A percentile compares a stretch with the other conserved stretches of the same genome.
Conservation (phyloP, 2,329 filamentous ascomycete genomes). For the Stromatinia cepivora region DNA sequence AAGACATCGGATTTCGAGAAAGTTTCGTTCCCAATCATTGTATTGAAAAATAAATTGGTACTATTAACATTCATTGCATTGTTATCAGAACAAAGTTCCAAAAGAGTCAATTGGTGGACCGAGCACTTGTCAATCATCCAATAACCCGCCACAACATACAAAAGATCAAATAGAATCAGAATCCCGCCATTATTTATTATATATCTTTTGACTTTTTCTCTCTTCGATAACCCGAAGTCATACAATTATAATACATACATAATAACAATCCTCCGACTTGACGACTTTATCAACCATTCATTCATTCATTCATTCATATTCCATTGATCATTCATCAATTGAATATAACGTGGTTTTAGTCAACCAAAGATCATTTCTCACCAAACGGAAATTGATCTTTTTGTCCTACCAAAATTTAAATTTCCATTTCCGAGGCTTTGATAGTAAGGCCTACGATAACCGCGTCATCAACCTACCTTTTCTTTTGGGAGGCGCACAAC, state of each 20-base stretch:
- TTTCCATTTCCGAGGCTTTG: background rate
- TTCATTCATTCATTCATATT: background rate
- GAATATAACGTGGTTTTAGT: constrained; percentile 16
- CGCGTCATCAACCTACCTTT: constrained; percentile 28
- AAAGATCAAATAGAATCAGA: background rate
- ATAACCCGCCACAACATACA: constrained; percentile 1
- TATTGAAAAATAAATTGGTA: background rate
- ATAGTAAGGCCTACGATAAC: constrained; percentile 34
- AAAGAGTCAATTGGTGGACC: background rate
- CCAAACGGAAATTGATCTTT: background rate
- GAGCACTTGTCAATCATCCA: background rate
- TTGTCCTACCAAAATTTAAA: background rate
- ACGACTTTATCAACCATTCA: background rate
- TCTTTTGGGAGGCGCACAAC: constrained; percentile 19
- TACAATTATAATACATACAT: constrained; percentile 10
- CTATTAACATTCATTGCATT: background rate
- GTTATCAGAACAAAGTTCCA: background rate
- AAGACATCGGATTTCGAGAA: background rate
- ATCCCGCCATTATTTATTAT: background rate
- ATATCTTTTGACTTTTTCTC: background rate
- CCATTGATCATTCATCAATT: constrained; percentile 16
- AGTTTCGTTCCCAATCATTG: background rate
- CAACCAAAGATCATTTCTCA: constrained; percentile 2
- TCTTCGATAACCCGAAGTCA: constrained; percentile 13
- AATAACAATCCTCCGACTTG: background rate